Evolutionary conservation across 768 basidiomycete genomes (phyloP).

Genomic region (Lyophyllum atratum): DNA sequence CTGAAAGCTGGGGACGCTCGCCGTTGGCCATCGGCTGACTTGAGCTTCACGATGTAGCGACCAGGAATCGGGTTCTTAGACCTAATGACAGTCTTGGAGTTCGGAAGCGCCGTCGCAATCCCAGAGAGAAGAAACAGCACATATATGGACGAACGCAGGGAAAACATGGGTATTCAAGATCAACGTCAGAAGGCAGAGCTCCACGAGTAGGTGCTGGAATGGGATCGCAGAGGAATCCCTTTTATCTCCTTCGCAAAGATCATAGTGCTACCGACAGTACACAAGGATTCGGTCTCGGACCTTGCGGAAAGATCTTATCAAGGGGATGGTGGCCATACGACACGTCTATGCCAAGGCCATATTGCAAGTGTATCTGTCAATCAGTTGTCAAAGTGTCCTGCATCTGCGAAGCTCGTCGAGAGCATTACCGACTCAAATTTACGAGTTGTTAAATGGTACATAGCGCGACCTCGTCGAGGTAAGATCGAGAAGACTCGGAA

Average conservation of each 20-base stretch:
- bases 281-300: too few species aligned
- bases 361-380: not conserved
- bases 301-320: not conserved
- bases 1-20: not conserved
- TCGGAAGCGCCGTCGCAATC: not conserved
- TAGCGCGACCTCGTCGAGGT: not conserved
- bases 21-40: not conserved
- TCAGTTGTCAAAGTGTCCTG: not conserved
- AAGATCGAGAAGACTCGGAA: not conserved
- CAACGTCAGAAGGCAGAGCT: not conserved
- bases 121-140: not conserved
- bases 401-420: not conserved
- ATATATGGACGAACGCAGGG: not conserved
- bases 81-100: not conserved
- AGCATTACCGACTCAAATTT: not conserved
- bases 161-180: not conserved
- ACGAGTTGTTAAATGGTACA: not conserved
- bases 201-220: not conserved
- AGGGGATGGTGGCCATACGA: not conserved
- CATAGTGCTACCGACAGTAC: not conserved
- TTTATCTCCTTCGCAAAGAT: not conserved
- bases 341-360: not conserved
- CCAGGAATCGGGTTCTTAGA: conserved; percentile 7
- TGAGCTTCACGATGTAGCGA: conserved; percentile 19
- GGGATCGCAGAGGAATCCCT: not conserved